These are phyloP conservation scores for Senna siamea DNA, from an alignment of 306 rosid species.

Conservation along the genomic window DNA sequence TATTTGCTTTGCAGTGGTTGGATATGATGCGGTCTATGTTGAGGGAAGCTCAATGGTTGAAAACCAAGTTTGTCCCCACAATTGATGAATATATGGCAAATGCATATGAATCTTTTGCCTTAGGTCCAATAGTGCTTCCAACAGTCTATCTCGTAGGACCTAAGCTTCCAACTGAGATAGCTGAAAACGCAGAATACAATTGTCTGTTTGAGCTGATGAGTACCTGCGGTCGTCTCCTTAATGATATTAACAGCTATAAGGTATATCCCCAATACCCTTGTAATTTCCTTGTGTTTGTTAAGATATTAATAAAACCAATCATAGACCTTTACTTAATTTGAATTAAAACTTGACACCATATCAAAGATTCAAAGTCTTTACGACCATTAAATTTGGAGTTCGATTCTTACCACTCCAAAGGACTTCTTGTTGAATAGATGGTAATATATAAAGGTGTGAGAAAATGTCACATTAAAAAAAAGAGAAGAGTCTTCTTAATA, in stretches of 20 bases:
- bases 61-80: constrained; percentile 57
- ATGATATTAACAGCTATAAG: constrained; percentile 67
- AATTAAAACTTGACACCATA: too few relatives aligned
- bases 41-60: constrained; percentile 74
- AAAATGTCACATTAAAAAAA: too few relatives aligned
- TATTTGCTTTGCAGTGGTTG: constrained; percentile 69
- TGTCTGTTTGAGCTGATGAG: constrained; percentile 63
- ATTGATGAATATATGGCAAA: constrained; percentile 74
- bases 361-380: too few relatives aligned
- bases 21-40: constrained; percentile 67
- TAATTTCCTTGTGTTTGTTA: not conserved
- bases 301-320: not conserved
- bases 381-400: not conserved
- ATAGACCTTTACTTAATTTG: not conserved
- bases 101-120: constrained; percentile 66
- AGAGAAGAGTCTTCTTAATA: too few relatives aligned
- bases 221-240: constrained; percentile 71
- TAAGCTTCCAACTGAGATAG: constrained; percentile 54
- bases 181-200: constrained; percentile 50
- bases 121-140: constrained; percentile 85
- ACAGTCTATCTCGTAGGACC: constrained; percentile 78
- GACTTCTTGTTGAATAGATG: too few relatives aligned
- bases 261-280: constrained; percentile 35
- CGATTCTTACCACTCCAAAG: too few relatives aligned
- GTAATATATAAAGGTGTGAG: too few relatives aligned